phyloP scores from a whole-genome alignment of 108 stramenopile genomes.

The Skeletonema grethae region DNA sequence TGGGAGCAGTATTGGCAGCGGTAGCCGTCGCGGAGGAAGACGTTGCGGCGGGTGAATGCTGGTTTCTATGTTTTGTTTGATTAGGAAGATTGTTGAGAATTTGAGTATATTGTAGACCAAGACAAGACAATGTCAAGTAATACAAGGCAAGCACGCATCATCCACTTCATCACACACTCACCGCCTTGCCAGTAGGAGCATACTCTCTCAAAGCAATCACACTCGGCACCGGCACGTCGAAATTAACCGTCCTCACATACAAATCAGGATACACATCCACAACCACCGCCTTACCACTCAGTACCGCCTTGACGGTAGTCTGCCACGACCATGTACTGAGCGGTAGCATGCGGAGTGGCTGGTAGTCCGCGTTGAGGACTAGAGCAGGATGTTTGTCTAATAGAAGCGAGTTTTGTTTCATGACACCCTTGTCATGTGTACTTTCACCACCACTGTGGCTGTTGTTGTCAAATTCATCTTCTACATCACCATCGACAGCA shows the following conservation, averaged over 20 bases:
- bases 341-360: slow-evolving; percentile 74
- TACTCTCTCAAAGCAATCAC: slow-evolving; percentile 86
- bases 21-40: slow-evolving; percentile 86
- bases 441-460: not conserved
- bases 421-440: slow-evolving; percentile 2
- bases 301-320: slow-evolving; percentile 84
- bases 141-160: not conserved
- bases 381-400: slow-evolving; percentile 72
- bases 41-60: slow-evolving; percentile 85
- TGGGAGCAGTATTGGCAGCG: slow-evolving; percentile 82
- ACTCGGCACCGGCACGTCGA: slow-evolving; percentile 72
- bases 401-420: slow-evolving; percentile 28
- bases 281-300: slow-evolving; percentile 79
- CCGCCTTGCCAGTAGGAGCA: slow-evolving; percentile 50
- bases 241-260: slow-evolving; percentile 68
- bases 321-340: slow-evolving; percentile 86
- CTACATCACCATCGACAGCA: not conserved
- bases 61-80: slow-evolving; percentile 35
- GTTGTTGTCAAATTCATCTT: slow-evolving; percentile 5
- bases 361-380: slow-evolving; percentile 88
- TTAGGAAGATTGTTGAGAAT: not conserved
- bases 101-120: not conserved
- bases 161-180: slow-evolving; percentile 14
- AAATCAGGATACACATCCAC: slow-evolving; percentile 85
- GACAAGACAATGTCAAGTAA: not conserved